Base-by-base conservation (phyloP, 2,329 filamentous ascomycete species). In the Beauveria asiatica region DNA sequence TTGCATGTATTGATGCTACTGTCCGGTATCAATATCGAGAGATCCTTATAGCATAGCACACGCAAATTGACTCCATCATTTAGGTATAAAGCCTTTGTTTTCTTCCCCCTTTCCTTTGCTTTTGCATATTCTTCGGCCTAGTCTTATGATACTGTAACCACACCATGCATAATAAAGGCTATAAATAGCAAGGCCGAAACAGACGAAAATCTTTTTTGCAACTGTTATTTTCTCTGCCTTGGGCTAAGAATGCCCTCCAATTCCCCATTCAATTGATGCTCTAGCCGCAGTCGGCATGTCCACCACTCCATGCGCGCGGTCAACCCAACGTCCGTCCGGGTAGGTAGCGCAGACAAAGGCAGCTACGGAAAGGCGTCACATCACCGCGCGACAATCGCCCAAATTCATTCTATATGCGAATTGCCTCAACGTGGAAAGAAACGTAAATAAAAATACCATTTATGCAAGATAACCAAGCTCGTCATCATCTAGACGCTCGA, bases 381-480 rank as follows among this genome's bases (percentile, higher is more conserved):
- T 23, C 21, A 37, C 10, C 21, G 30, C 37, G 25, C 8, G 4
- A 21, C 13, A 42, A 17, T 10, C 33, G 49, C 10, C 21, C 30
- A 21, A 13, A 25, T 23, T 55, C 23, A 27, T 48, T 37, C 54
- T 33, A 39, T 57, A 41, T 49, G 44, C 54, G 49, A 21, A 48
- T 41, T 37, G 54, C 27, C 53, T 10, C 11, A 27, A 39, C 30
- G 16, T 5, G 27, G 9, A 49, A 57, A 25, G 23, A n/a, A 39
- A 19, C 11, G 8, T 16, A 5, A n/a, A 8, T 33, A 41, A 27
- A 3, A 45, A 41, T 16, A 21, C 10, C 37, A 37, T 23, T 42
- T 83, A 97, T 68, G 93, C 93, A 65, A 97, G 85, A 74, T 97
- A 97, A 61, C 93, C 91, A 62, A 99, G 83, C 71, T 97, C 92